Conservation (phyloP, 345 rosid genomes). For the Dovyalis caffra region DNA sequence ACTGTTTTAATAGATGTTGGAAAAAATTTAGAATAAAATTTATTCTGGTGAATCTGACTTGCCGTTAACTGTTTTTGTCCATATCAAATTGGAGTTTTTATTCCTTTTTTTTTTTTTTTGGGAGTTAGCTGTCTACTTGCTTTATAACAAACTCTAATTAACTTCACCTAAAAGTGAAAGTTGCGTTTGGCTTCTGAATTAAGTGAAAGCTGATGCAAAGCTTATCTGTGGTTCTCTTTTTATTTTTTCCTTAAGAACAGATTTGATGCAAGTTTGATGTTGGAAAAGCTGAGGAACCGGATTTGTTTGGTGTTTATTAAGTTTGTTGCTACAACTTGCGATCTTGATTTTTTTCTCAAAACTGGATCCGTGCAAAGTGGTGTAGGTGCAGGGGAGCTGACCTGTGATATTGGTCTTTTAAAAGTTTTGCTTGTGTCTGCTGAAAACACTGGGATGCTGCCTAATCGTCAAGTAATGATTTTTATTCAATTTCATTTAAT, state of each 20-base stretch:
- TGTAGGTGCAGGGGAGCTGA: no score
- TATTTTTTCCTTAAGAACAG: conserved; percentile 43
- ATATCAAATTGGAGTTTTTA: not conserved
- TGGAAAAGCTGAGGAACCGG: conserved; percentile 59
- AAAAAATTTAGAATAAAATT: not conserved
- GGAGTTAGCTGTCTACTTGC: not conserved
- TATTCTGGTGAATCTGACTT: not conserved
- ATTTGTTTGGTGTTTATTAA: no score
- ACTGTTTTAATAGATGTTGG: not conserved
- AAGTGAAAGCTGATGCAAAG: not conserved
- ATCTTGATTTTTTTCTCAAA: no score
- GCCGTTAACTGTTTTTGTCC: not conserved
- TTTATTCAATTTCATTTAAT: no score
- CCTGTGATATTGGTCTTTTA: no score
- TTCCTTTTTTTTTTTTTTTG: no score
- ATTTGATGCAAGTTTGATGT: conserved; percentile 66
- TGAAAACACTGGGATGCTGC: no score
- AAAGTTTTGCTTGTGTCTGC: no score
- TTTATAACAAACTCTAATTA: not conserved
- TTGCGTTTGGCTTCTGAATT: not conserved
- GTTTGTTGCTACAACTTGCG: no score
- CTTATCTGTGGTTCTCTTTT: not conserved
- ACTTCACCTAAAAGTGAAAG: not conserved
- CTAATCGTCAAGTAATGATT: no score
- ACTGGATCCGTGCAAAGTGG: no score